Conservation (phyloP, 1,284 basidiomycete species). For the Earliella scabrosa region DNA sequence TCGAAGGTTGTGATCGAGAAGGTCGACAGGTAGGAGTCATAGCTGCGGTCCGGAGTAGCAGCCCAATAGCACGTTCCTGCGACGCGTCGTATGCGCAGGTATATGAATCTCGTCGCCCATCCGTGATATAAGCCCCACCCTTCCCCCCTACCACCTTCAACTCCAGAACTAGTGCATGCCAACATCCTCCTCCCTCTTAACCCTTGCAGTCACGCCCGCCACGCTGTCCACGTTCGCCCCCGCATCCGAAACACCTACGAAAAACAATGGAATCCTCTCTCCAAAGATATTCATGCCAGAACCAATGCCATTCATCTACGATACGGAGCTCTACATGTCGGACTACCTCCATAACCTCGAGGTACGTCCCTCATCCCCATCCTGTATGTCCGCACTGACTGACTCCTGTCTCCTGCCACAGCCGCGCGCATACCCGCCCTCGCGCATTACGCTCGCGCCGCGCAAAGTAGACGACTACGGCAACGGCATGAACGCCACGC, state of each 20-base stretch:
- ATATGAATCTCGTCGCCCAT: no score
- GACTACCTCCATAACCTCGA: background rate
- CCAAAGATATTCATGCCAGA: background rate
- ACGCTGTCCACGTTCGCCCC: background rate
- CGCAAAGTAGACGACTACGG: background rate
- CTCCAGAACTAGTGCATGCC: background rate
- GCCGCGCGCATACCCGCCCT: background rate
- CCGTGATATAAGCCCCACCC: background rate
- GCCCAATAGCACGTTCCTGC: no score
- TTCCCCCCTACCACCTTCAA: background rate
- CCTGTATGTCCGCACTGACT: background rate
- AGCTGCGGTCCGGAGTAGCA: no score
- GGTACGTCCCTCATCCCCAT: background rate
- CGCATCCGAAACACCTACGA: background rate
- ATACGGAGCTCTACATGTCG: background rate
- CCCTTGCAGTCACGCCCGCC: background rate
- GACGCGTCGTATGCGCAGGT: no score
- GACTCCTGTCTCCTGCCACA: background rate
- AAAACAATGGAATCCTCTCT: background rate
- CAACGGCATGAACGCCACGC: no score
- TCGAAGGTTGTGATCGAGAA: no score
- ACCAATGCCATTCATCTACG: background rate
- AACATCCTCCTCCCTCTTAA: background rate
- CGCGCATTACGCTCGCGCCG: background rate
- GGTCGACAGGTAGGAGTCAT: no score